Evolutionary conservation across 2,329 filamentous ascomycete genomes (phyloP), one percentile per base, ranked within the genome.

Genomic region (Fusarium gaditjirri): DNA sequence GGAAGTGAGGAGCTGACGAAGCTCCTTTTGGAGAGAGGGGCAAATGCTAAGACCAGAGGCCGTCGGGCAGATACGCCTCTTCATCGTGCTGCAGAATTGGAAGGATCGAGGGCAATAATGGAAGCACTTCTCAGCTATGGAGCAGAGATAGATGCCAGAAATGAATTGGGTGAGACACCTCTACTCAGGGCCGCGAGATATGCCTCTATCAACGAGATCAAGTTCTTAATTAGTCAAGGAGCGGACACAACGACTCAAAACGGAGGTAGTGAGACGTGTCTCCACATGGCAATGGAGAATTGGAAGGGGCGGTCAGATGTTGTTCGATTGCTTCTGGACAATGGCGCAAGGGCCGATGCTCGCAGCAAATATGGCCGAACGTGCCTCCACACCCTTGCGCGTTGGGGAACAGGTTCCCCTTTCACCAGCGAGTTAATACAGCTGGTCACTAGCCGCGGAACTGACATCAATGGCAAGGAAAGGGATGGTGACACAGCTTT

Each of bases 91-190:
- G 36, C 36, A n/a, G 0, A 0, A 11, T 9, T 1, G 0, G 1
- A 9, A 8, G 13, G 23, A 13, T 19, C n/a, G 0, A 0, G 0
- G 10, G 4, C 8, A 8, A 13, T 1, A 6, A 33, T 61, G 3
- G 0, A 44, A 23, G 6, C 1, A 0, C 46, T 62, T 10, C 23
- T 62, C 2, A 1, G 8, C 6, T 0, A 3, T 19, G 41, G 35
- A 5, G 61, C 38, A 16, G 17, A 44, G 3, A 23, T 63, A 1
- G 1, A 50, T 5, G 25, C 5, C 6, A 12, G 8, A 13, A 6
- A 38, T 11, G 0, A 0, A 0, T 0, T 0, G 0, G 38, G 17
- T 9, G 1, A 1, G 1, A 50, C 54, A 2, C 42, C 36, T 3
- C 54, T 62, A 7, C 2, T 25, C 0, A 0, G 0, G 2, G 44